Percentiles rank a stretch among this genome's conserved stretches.
Conservation (phyloP, 1,284 basidiomycete genomes). For the Clitocybe nebularis region DNA sequence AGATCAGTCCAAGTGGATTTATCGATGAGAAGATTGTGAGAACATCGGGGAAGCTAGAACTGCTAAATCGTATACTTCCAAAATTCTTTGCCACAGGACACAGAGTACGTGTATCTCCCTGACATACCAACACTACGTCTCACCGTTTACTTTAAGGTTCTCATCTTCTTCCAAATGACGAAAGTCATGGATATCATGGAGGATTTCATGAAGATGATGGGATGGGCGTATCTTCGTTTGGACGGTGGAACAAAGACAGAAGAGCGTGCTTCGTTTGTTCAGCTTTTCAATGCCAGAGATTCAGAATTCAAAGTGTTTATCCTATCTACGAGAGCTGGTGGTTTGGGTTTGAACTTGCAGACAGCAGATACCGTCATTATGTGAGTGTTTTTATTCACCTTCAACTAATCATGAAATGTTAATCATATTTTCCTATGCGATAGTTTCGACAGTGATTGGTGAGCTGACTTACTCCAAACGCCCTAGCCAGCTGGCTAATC, state of each 20-base stretch:
- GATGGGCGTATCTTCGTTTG: slow-evolving; percentile 89
- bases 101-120: slow-evolving; percentile 52
- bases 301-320: slow-evolving; percentile 95
- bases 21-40: slow-evolving; percentile 87
- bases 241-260: slow-evolving; percentile 99
- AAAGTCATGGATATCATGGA: slow-evolving; percentile 99
- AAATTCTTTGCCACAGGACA: slow-evolving; percentile 94
- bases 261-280: slow-evolving; percentile 89
- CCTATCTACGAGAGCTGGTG: slow-evolving; percentile 94
- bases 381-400: slow-evolving; percentile 46
- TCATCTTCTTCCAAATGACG: slow-evolving; percentile 99
- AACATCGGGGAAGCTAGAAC: slow-evolving; percentile 91
- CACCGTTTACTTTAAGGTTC: slow-evolving; percentile 50
- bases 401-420: slow-evolving; percentile 4
- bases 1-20: slow-evolving; percentile 78
- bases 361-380: slow-evolving; percentile 99
- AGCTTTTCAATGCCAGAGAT: slow-evolving; percentile 87
- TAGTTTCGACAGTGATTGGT: slow-evolving; percentile 90
- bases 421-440: slow-evolving; percentile 6
- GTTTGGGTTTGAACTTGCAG: slow-evolving; percentile 96
- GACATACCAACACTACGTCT: neutral
- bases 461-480: slow-evolving; percentile 17
- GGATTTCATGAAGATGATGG: slow-evolving; percentile 91
- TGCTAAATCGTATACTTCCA: slow-evolving; percentile 91
- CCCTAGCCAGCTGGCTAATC: neutral